Conservation (phyloP, 768 basidiomycete species). For the Calocybe cyanea region DNA sequence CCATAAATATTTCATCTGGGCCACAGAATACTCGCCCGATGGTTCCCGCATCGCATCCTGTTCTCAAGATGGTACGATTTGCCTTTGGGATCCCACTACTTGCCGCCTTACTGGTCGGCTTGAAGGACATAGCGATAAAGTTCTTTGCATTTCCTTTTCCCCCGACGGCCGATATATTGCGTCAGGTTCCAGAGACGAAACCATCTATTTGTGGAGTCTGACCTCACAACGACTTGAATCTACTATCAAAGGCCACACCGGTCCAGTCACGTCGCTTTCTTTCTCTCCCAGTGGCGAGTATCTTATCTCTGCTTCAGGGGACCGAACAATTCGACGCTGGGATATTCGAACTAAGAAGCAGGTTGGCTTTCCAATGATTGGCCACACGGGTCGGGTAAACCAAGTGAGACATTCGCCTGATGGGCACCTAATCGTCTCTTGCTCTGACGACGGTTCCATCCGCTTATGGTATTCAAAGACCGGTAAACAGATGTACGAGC, state of each 20-base stretch:
- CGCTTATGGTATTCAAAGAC: not conserved
- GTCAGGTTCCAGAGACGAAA: conserved; percentile 9
- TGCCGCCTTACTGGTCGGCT: not conserved
- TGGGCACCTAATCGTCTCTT: not conserved
- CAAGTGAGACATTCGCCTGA: not conserved
- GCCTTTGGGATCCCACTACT: not conserved
- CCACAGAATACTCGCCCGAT: not conserved
- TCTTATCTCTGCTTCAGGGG: conserved; percentile 1
- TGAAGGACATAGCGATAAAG: not conserved
- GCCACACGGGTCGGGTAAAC: not conserved
- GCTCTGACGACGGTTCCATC: not conserved
- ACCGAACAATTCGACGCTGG: conserved; percentile 4
- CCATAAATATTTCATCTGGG: too few species aligned
- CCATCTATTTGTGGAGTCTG: conserved; percentile 16
- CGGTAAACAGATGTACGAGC: too few species aligned
- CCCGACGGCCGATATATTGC: conserved; percentile 15
- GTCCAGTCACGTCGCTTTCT: not conserved
- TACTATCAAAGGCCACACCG: conserved; percentile 4
- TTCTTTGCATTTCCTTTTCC: conserved; percentile 13
- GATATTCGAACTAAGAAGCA: not conserved
- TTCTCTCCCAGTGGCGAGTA: conserved; percentile 14
- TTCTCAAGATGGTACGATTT: not conserved
- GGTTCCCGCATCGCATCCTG: not conserved
- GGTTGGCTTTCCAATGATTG: not conserved
- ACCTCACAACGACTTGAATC: not conserved